Evolutionary conservation across 2,329 filamentous ascomycete genomes (phyloP).

Genomic region (Cytospora piceae): DNA sequence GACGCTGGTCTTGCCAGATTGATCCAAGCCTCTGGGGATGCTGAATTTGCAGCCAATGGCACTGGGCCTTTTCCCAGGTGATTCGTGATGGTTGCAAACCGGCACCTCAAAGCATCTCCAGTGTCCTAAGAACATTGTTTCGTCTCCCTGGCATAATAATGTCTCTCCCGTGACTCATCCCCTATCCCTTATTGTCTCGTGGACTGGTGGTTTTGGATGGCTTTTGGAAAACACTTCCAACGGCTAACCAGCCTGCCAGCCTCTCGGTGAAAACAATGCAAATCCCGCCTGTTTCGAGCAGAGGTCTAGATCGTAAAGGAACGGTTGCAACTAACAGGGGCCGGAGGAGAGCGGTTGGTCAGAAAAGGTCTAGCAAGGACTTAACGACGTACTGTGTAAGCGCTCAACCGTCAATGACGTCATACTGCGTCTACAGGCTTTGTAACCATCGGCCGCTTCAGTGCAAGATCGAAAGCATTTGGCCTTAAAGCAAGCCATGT

Average conservation of each 20-base stretch:
- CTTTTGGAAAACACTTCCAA: too few species aligned
- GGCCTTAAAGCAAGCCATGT: not conserved
- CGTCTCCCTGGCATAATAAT: constrained; percentile 1
- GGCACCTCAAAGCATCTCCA: not conserved
- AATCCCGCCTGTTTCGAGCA: not conserved
- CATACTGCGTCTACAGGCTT: constrained; percentile 22
- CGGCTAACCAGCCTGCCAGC: not conserved
- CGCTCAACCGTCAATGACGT: constrained; percentile 27
- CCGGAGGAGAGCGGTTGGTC: constrained; percentile 11
- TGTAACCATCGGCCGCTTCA: constrained; percentile 22
- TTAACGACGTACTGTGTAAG: constrained; percentile 2
- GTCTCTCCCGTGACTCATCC: too few species aligned
- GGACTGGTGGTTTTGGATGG: too few species aligned
- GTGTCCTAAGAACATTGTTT: not conserved
- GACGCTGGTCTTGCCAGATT: constrained; percentile 18
- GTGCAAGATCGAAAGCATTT: constrained; percentile 23
- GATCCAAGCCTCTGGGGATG: constrained; percentile 19
- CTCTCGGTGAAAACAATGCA: not conserved
- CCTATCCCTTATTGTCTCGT: not conserved
- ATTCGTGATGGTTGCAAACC: constrained; percentile 13
- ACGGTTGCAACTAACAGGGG: constrained; percentile 12
- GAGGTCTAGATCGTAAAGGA: not conserved
- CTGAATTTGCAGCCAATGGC: constrained; percentile 19
- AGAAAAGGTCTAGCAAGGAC: constrained; percentile 11
- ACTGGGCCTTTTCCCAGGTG: not conserved